These are phyloP conservation scores for Hypoxylon sp. DNA, from an alignment of 2,329 filamentous ascomycete genomes.

Conservation along the genomic window DNA sequence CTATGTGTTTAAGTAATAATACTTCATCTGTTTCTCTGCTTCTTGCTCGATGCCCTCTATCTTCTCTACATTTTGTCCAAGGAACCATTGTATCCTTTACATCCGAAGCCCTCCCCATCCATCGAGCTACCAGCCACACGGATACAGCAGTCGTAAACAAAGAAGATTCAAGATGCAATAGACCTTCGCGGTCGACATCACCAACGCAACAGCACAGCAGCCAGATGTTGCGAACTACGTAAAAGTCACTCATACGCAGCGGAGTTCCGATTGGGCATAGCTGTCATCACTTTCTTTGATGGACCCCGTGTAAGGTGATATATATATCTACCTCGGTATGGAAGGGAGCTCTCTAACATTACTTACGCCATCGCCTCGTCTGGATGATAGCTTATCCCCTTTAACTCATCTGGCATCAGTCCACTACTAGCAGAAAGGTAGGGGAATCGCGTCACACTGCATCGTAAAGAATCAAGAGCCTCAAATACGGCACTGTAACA, in stretches of 20 bases:
- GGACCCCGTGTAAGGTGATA: not conserved
- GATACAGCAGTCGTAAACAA: not conserved
- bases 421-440: not conserved
- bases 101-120: not conserved
- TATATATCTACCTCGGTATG: too few species aligned
- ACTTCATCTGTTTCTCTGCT: not conserved
- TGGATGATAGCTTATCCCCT: not conserved
- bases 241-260: not conserved
- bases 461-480: not conserved
- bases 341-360: not conserved
- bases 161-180: not conserved
- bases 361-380: not conserved
- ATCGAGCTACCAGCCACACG: not conserved
- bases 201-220: not conserved
- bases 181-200: not conserved
- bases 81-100: constrained; percentile 8
- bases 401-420: not conserved
- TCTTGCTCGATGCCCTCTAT: not conserved
- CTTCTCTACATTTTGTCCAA: not conserved
- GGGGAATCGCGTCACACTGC: not conserved
- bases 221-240: not conserved
- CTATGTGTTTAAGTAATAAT: constrained; percentile 1
- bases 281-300: not conserved
- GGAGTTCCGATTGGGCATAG: not conserved
- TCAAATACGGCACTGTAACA: not conserved